Percentiles rank a stretch among this genome's conserved stretches.
Conservation (phyloP, 2,329 filamentous ascomycete species). For the Fulvia fulva region DNA sequence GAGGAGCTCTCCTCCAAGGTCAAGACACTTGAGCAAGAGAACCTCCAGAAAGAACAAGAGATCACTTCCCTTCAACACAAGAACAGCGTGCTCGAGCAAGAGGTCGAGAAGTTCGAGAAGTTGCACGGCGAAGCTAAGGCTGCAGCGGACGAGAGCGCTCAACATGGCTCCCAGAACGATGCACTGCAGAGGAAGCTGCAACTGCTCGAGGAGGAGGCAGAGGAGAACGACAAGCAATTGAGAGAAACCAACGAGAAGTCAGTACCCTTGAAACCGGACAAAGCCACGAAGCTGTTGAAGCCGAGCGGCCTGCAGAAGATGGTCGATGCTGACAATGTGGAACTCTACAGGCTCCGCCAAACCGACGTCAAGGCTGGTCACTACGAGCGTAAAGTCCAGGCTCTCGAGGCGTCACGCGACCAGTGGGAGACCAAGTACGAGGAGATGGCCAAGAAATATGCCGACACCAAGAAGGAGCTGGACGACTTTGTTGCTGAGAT, state of each 20-base stretch:
- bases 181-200: constrained; percentile 86
- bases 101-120: constrained; percentile 89
- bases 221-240: constrained; percentile 92
- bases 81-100: constrained; percentile 82
- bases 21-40: constrained; percentile 91
- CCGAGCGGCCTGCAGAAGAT: constrained; percentile 2
- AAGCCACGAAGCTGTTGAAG: neutral
- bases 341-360: constrained; percentile 75
- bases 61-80: constrained; percentile 95
- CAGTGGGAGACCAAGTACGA: constrained; percentile 98
- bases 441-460: constrained; percentile 91
- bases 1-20: constrained; percentile 85
- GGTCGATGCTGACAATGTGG: constrained; percentile 11
- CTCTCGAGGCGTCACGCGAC: constrained; percentile 85
- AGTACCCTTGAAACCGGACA: constrained; percentile 36
- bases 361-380: constrained; percentile 99
- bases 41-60: constrained; percentile 93
- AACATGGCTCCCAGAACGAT: constrained; percentile 87
- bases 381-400: constrained; percentile 98
- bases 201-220: constrained; percentile 95
- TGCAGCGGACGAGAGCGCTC: constrained; percentile 72
- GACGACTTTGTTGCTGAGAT: constrained; percentile 88
- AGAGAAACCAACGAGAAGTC: constrained; percentile 99
- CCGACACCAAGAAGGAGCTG: constrained; percentile 78
- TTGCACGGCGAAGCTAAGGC: constrained; percentile 84